Evolutionary conservation across 495 filamentous ascomycete genomes (phyloP).

Genomic region (Wilcoxina mikolae): DNA sequence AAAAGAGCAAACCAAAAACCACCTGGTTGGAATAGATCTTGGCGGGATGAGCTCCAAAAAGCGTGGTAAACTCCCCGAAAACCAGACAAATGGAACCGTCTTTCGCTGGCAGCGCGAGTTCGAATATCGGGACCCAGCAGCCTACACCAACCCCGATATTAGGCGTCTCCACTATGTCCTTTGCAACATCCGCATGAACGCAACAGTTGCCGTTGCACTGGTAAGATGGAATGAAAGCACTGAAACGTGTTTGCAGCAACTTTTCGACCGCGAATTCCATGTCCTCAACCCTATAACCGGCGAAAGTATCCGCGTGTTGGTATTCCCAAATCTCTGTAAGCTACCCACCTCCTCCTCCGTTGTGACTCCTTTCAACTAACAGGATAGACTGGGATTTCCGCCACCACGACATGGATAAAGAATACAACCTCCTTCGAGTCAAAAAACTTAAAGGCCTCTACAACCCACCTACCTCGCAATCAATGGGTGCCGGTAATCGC

Average conservation of each 20-base stretch:
- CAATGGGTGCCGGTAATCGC: constrained; percentile 24
- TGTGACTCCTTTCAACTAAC: background rate
- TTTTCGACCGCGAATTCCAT: constrained; percentile 27
- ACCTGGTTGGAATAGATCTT: background rate
- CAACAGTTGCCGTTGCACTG: constrained; percentile 14
- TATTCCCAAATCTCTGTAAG: constrained; percentile 23
- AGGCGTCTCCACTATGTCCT: constrained; percentile 21
- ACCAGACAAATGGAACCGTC: constrained; percentile 6
- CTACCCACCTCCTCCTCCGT: background rate
- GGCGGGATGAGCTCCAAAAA: constrained; percentile 12
- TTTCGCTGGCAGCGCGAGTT: constrained; percentile 23
- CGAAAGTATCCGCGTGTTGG: constrained; percentile 11
- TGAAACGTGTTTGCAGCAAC: constrained; percentile 13
- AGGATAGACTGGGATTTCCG: constrained; percentile 21
- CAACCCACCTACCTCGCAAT: constrained; percentile 12
- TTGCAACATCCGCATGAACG: constrained; percentile 22
- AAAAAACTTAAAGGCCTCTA: constrained; percentile 22
- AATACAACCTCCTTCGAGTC: constrained; percentile 20
- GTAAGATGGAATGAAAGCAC: constrained; percentile 26
- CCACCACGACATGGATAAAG: constrained; percentile 26
- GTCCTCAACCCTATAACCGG: constrained; percentile 22
- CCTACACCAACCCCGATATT: background rate
- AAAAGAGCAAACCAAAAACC: background rate
- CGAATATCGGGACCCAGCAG: constrained; percentile 8
- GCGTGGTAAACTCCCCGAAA: constrained; percentile 9